Evolutionary conservation across 345 rosid species (phyloP).

Genomic region (Linum lewisii): DNA sequence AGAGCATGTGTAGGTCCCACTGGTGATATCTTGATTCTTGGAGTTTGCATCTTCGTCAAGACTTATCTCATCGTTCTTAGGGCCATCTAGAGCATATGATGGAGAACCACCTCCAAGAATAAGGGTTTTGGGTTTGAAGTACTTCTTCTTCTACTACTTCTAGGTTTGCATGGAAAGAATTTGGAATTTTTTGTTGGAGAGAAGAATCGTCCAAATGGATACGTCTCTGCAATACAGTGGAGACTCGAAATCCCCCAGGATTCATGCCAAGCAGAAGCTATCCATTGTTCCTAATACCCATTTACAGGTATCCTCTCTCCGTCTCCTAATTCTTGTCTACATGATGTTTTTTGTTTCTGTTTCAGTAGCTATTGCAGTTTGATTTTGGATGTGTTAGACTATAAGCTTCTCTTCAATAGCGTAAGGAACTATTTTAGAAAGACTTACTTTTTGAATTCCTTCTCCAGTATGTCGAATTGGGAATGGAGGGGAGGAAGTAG

Average conservation of each 20-base stretch:
- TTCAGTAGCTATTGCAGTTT: background rate
- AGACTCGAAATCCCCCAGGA: constrained; percentile 51
- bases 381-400: background rate
- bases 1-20: constrained; percentile 69
- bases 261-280: constrained; percentile 84
- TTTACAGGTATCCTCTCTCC: constrained; percentile 44
- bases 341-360: background rate
- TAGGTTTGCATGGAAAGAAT: constrained; percentile 1
- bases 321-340: background rate
- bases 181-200: background rate
- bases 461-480: background rate
- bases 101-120: too few relatives aligned
- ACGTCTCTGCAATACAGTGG: constrained; percentile 62
- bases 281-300: constrained; percentile 47
- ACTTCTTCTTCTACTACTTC: too few relatives aligned
- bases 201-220: constrained; percentile 38
- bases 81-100: too few relatives aligned
- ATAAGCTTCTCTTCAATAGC: too few relatives aligned
- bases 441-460: background rate
- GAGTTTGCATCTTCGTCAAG: too few relatives aligned
- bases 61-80: too few relatives aligned
- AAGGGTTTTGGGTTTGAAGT: too few relatives aligned
- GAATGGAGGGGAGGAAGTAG: background rate
- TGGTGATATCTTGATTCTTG: too few relatives aligned
- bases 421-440: too few relatives aligned